Conservation (phyloP, 2,329 filamentous ascomycete genomes). For the Penicillium digitatum region DNA sequence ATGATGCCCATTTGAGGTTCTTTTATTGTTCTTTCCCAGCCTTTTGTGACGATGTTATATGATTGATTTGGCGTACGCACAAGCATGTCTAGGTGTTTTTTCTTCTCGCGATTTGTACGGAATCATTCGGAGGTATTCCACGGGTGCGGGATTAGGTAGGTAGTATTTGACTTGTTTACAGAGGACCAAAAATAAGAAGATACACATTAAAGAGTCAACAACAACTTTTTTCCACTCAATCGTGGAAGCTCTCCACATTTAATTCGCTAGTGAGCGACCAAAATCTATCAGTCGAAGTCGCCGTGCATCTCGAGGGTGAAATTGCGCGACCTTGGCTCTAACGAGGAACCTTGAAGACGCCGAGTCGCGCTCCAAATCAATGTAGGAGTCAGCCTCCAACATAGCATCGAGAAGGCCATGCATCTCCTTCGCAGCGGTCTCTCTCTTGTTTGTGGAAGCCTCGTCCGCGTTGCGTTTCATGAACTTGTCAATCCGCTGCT, state of each 20-base stretch:
- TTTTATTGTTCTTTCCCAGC: conserved; percentile 2
- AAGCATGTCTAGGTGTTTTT: conserved; percentile 22
- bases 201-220: conserved; percentile 13
- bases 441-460: conserved; percentile 41
- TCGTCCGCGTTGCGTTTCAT: conserved; percentile 38
- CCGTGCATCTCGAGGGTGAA: conserved; percentile 52
- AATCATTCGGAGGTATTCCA: not conserved
- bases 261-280: conserved; percentile 38
- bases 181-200: conserved; percentile 14
- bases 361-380: conserved; percentile 48
- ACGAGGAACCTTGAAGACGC: conserved; percentile 53
- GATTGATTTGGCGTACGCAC: conserved; percentile 11
- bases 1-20: conserved; percentile 38
- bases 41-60: conserved; percentile 5
- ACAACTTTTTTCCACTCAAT: conserved; percentile 9
- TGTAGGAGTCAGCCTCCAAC: conserved; percentile 47
- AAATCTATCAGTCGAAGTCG: conserved; percentile 53
- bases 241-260: not conserved
- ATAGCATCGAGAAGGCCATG: conserved; percentile 47
- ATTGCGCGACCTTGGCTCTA: conserved; percentile 54
- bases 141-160: not conserved
- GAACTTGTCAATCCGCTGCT: conserved; percentile 52
- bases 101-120: not conserved
- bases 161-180: conserved; percentile 3
- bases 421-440: conserved; percentile 48